Evolutionary conservation across 2,329 filamentous ascomycete genomes (phyloP).

Genomic region (Zasmidium citrigriseum): DNA sequence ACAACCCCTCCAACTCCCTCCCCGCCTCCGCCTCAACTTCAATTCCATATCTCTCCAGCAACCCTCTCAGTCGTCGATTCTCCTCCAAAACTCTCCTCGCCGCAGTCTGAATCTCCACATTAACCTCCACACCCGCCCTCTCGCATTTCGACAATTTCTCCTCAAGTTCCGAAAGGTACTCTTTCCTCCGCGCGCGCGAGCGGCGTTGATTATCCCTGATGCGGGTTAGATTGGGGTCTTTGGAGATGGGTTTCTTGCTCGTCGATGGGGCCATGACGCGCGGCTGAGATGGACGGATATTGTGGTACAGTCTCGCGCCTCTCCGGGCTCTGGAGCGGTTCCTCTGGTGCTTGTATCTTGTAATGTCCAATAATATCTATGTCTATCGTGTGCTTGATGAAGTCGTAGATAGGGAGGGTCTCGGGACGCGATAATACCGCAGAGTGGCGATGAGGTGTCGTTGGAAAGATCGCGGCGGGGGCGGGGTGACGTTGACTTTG

Average conservation of each 20-base stretch:
- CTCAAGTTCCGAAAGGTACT: constrained; percentile 72
- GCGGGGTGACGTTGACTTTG: too few relatives aligned
- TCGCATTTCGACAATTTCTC: constrained; percentile 64
- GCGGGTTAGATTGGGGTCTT: constrained; percentile 39
- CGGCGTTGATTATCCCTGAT: constrained; percentile 77
- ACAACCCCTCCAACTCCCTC: constrained; percentile 5
- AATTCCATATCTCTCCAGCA: constrained; percentile 62
- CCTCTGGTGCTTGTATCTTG: too few relatives aligned
- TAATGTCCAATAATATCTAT: too few relatives aligned
- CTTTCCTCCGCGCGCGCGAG: constrained; percentile 71
- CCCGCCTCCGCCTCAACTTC: constrained; percentile 40
- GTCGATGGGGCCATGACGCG: background rate
- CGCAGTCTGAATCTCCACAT: constrained; percentile 70
- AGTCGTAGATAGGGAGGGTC: too few relatives aligned
- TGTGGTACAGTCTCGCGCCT: too few relatives aligned
- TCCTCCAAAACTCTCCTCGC: constrained; percentile 69
- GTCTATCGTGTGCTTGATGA: too few relatives aligned
- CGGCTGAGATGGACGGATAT: too few relatives aligned
- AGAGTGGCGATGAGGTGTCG: too few relatives aligned
- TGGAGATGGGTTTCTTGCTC: background rate
- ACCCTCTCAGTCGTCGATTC: constrained; percentile 63
- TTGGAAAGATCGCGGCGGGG: too few relatives aligned
- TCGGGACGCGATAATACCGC: too few relatives aligned
- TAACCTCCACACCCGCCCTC: constrained; percentile 66
- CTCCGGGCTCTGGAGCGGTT: too few relatives aligned